Evolutionary conservation across 208 protist species (phyloP), one percentile per base, ranked within the genome.

Genomic region (Trypanosoma avium): DNA sequence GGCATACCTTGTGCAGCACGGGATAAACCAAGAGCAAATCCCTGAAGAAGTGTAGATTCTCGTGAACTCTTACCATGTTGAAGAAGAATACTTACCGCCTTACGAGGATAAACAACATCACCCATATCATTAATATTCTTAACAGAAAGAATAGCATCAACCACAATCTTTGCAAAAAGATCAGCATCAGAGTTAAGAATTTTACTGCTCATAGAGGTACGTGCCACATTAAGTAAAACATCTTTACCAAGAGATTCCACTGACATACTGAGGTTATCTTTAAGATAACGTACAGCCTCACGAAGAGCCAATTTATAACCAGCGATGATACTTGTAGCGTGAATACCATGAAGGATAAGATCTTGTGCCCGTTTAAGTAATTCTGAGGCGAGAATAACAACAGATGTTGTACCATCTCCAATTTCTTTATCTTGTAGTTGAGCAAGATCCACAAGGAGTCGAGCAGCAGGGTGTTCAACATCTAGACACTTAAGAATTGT

Each of bases 181-280:
- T 99, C 98, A 9, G 82, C 83, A 49, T 99, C 94, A 45, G 81
- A 86, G 67, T 70, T 96, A 32, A 99, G 90, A 71, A 99, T 99
- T 82, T 99, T 99, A 63, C 98, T 99, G 46, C 95, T 98, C 93
- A 99, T 98, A 27, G 97, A 99, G 5, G 99, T 99, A 57, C 96
- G 97, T 6, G 99, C 99, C 29, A 96, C 90, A 49, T 99, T 99
- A 6, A 99, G 55, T 2, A 99, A 79, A 33, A 85, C 70, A 2
- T 99, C 98, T 26, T 95, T 90, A 40, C 93, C 94, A 4, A 99
- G 82, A 30, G 82, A 79, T 19, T 94, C 83, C n/a, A 96, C 90
- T 38, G 78, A 62, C 48, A 81, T 77, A 72, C 77, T 69, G 3
- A 98, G 77, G 61, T 93, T 90, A 24, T 98, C 84, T 32, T 97